Conservation (phyloP, 768 basidiomycete species). For the Pholiota molesta region DNA sequence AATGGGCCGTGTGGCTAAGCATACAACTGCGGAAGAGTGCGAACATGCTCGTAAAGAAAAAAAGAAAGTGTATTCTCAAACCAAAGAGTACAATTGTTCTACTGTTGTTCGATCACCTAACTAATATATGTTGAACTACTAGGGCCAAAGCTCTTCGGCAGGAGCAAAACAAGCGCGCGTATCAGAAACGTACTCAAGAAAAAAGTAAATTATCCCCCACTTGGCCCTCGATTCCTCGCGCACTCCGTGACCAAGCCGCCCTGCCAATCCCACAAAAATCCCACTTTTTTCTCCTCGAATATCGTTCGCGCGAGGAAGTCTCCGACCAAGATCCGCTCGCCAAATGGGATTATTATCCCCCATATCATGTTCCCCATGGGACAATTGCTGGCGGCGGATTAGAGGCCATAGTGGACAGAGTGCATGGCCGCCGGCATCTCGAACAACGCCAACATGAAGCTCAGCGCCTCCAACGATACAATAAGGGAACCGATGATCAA, state of each 20-base stretch:
- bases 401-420: not conserved
- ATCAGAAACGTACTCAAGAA: not conserved
- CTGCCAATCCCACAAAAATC: not conserved
- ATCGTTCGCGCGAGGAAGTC: not conserved
- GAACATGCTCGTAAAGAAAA: not conserved
- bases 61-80: not conserved
- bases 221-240: not conserved
- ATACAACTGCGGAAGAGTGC: not conserved
- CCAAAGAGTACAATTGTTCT: not conserved
- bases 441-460: not conserved
- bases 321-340: not conserved
- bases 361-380: not conserved
- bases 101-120: not conserved
- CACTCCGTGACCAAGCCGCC: not conserved
- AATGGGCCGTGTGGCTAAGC: not conserved
- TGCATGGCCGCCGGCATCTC: not conserved
- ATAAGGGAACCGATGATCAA: not conserved
- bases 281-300: not conserved
- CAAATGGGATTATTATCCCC: slow-evolving; percentile 1
- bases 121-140: not conserved
- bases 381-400: not conserved
- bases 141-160: not conserved
- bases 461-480: not conserved
- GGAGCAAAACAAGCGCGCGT: not conserved
- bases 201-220: not conserved